Evolutionary conservation across 805 yeast genomes (phyloP), one percentile per base, ranked within the genome.

Genomic region (Deakozyma indianensis): DNA sequence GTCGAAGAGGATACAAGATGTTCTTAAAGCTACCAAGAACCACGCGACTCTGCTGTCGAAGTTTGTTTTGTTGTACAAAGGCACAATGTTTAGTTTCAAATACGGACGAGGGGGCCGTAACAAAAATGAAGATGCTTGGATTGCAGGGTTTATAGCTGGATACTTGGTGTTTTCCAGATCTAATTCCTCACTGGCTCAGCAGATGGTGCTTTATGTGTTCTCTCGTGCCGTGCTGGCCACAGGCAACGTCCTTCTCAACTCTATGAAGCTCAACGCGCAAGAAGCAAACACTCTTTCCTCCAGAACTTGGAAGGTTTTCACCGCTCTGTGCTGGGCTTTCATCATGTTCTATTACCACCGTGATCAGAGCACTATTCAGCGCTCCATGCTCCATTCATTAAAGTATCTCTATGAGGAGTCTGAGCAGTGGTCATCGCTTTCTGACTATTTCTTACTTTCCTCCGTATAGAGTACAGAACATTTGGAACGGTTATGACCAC

Each of bases 131-230:
- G 53, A 56, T 45, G 48, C 62, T 21, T 51, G 61, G 43, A 23
- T 63, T 18, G 65, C 68, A 15, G 74, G 73, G 3, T 46, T 56
- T 2, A 42, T 68, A 7, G 68, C 69, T 4, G 74, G 71, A 2
- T 61, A 56, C 41, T 14, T 63, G 11, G 70, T 69, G 15, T 69
- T 67, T 48, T 72, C 74, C 0, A 49, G 50, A 9, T 47, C 50
- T 59, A 49, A 64, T 58, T 18, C 71, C 67, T 3, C 51, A 4
- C 78, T 81, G 23, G 69, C 83, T n/a, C 80, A 77, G 50, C 88
- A 82, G 60, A 74, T 83, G 51, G 83, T 87, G 1, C 67, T 83
- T 43, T 83, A 83, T 55, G 80, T 85, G 50, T 72, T 79, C 46
- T 76, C 85, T 2, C 67, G 94, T 40, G 84, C 80, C 3, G 56